Conservation (phyloP, 139 green algal genomes). For the Chlamydomonas sp. region DNA sequence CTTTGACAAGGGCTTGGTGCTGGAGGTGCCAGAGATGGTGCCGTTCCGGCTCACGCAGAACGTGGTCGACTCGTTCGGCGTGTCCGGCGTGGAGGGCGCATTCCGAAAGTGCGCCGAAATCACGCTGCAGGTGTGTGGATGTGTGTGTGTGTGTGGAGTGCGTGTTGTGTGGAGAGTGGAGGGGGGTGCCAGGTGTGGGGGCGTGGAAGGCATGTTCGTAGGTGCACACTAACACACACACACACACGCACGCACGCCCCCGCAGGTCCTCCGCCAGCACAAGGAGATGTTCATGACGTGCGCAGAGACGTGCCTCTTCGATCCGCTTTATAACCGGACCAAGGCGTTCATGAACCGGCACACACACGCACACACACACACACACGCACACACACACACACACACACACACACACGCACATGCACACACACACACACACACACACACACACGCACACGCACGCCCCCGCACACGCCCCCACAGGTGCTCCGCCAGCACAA, state of each 20-base stretch:
- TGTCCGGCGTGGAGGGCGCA: constrained; percentile 80
- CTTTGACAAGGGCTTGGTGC: constrained; percentile 70
- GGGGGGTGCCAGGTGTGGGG: too few relatives aligned
- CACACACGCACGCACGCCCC: neutral
- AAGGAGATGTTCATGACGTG: constrained; percentile 78
- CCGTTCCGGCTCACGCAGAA: constrained; percentile 98
- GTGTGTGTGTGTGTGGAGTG: neutral
- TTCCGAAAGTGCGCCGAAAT: constrained; percentile 79
- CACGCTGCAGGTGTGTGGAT: constrained; percentile 62
- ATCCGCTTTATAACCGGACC: constrained; percentile 92
- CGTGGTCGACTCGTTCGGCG: constrained; percentile 88
- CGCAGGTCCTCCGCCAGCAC: constrained; percentile 67
- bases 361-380: neutral
- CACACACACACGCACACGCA: neutral
- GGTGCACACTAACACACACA: neutral
- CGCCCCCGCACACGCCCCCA: neutral
- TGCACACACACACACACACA: neutral
- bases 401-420: constrained; percentile 2
- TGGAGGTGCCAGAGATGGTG: constrained; percentile 82
- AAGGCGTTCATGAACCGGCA: constrained; percentile 8
- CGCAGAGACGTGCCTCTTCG: constrained; percentile 94
- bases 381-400: constrained; percentile 4
- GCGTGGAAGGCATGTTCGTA: neutral
- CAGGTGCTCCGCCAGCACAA: constrained; percentile 69
- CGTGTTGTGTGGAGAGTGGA: neutral